A percentile compares a stretch with the other conserved stretches of the same genome.
phyloP scores from a whole-genome alignment of 352 stramenopile genomes.

The Pythium periplocum region DNA sequence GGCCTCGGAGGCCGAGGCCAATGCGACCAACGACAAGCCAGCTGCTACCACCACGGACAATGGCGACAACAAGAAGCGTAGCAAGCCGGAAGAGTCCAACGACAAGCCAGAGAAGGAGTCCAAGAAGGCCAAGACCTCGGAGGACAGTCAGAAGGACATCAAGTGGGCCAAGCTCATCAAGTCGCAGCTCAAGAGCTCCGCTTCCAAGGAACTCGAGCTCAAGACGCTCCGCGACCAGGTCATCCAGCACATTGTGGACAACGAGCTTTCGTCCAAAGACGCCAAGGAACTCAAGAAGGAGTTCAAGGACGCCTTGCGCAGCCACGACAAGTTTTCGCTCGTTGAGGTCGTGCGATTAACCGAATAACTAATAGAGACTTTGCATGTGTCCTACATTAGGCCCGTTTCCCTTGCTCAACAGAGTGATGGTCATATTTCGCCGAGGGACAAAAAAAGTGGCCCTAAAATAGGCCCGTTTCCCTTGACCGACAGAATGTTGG shows the following conservation, averaged over 20 bases:
- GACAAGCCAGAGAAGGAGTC: slow-evolving; percentile 34
- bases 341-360: slow-evolving; percentile 45
- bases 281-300: slow-evolving; percentile 67
- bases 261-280: slow-evolving; percentile 40
- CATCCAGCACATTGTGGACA: slow-evolving; percentile 34
- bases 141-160: slow-evolving; percentile 24
- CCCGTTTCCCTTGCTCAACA: too few species aligned
- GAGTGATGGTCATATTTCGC: too few species aligned
- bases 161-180: slow-evolving; percentile 78
- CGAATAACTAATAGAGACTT: slow-evolving; percentile 3
- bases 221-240: slow-evolving; percentile 39
- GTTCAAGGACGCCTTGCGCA: slow-evolving; percentile 42
- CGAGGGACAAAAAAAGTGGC: too few species aligned
- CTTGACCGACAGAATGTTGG: too few species aligned
- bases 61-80: slow-evolving; percentile 40
- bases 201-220: slow-evolving; percentile 48
- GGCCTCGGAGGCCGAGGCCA: slow-evolving; percentile 19
- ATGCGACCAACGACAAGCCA: slow-evolving; percentile 6
- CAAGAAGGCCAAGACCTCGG: slow-evolving; percentile 24
- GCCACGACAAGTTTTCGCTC: slow-evolving; percentile 32
- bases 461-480: too few species aligned
- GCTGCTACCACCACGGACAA: background rate
- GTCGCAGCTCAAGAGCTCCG: slow-evolving; percentile 35
- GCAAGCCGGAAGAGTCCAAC: slow-evolving; percentile 16
- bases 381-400: too few species aligned